phyloP scores from a whole-genome alignment of 768 basidiomycete species.

The Boletales sp. region DNA sequence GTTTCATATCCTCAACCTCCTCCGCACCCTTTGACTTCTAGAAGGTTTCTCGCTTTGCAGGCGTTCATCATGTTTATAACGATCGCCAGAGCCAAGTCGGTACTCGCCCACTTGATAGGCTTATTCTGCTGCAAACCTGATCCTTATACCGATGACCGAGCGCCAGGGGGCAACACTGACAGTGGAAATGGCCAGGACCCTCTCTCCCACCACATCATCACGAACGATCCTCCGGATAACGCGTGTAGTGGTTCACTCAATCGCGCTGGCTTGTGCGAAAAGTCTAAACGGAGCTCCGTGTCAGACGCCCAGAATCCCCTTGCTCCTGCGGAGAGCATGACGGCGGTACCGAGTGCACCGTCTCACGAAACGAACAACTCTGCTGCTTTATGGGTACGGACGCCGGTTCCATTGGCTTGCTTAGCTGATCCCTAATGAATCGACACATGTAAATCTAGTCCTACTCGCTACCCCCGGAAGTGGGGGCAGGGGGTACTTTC shows the following conservation, averaged over 20 bases:
- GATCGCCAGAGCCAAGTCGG: neutral
- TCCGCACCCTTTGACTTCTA: neutral
- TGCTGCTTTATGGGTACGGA: neutral
- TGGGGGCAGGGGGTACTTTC: no score
- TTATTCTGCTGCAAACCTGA: neutral
- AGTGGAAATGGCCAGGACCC: neutral
- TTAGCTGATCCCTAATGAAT: neutral
- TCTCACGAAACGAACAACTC: neutral
- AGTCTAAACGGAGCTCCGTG: neutral
- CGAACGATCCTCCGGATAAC: neutral
- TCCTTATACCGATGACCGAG: neutral
- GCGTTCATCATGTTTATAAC: neutral
- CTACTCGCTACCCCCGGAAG: no score
- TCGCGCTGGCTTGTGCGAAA: neutral
- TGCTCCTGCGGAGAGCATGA: neutral
- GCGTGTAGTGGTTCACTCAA: neutral
- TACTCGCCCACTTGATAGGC: neutral
- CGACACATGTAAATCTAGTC: no score
- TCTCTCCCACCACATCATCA: neutral
- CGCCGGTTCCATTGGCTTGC: no score
- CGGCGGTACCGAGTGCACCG: neutral
- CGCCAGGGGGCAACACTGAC: neutral
- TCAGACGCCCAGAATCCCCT: neutral
- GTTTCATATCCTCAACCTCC: neutral
- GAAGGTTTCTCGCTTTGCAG: neutral